Evolutionary conservation across 176 grass and related monocot genomes (phyloP).

Genomic region (Triticum urartu): DNA sequence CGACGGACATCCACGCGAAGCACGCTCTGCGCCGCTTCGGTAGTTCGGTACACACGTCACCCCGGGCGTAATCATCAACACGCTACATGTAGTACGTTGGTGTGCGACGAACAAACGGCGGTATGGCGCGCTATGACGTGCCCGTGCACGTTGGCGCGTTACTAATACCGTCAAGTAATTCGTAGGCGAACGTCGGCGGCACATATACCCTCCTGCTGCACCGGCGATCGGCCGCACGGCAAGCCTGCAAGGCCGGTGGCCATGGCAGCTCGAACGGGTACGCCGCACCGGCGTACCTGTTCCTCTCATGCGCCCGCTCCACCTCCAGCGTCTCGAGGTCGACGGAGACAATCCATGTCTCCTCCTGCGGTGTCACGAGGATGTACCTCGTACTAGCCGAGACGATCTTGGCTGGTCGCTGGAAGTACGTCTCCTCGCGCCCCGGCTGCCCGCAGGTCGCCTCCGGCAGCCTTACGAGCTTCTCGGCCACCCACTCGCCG

Average conservation of each 20-base stretch:
- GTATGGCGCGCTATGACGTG: neutral
- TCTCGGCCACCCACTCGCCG: conserved; percentile 21
- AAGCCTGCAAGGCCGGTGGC: conserved; percentile 21
- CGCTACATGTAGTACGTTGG: too few species aligned
- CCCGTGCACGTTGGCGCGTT: neutral
- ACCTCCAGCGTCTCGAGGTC: neutral
- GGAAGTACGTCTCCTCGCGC: neutral
- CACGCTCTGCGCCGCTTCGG: too few species aligned
- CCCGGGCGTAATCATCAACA: too few species aligned
- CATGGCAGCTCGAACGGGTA: conserved; percentile 21
- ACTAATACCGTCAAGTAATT: neutral
- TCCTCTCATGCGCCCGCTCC: neutral
- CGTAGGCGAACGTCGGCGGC: neutral
- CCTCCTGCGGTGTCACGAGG: neutral
- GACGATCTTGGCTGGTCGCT: neutral
- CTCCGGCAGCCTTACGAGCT: neutral
- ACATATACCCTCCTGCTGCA: neutral
- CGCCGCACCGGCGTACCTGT: neutral
- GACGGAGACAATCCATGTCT: conserved; percentile 27
- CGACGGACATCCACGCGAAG: too few species aligned
- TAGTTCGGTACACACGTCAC: too few species aligned
- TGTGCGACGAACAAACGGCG: neutral
- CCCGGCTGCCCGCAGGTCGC: neutral
- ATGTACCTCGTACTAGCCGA: neutral
- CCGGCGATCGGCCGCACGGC: neutral